Evolutionary conservation across 805 yeast genomes (phyloP), one percentile per base, ranked within the genome.

Genomic region (Hemisphaericaspora nanyangensis): DNA sequence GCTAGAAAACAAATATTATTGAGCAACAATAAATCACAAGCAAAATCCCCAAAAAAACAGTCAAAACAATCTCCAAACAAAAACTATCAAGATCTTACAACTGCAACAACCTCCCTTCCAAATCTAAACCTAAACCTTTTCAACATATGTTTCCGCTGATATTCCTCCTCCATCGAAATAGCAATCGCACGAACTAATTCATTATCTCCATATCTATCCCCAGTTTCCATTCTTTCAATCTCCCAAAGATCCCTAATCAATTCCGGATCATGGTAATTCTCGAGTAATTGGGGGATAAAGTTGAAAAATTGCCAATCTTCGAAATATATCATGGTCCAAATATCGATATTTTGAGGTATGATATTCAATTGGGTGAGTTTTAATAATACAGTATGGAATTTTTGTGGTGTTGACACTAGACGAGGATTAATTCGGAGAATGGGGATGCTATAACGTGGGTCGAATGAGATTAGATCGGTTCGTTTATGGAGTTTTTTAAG

Each of bases 381-480:
- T 29, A 46, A 30, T 17, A 60, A 55, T 4, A 45, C 39, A 17
- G 33, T 38, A 6, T 24, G 29, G 6, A 50, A 39, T 17, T 31
- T 37, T 13, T 20, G 19, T 10, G 44, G 35, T 28, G 43, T 46
- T 31, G 46, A 45, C 16, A 55, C 48, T 7, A 55, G 26, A 2
- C 46, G 24, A 18, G 47, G 44, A 37, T 58, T 58, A 15, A 56
- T 45, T 27, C 63, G 30, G 17, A 58, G 38, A 7, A 56, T 50
- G 2, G 61, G 62, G 8, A 43, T 35, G 3, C 47, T 37, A 36
- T 55, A 55, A 31, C 61, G 39, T 2, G 61, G 52, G 37, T 58
- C 63, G 42, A 55, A 56, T 4, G 62, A 56, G 12, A 58, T 35
- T 12, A 56, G 29, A 38, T 58, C 63, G 11, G 51, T 42, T 37